These are phyloP conservation scores for Ramalina intermedia DNA, from an alignment of 495 filamentous ascomycete species.

Conservation along the genomic window DNA sequence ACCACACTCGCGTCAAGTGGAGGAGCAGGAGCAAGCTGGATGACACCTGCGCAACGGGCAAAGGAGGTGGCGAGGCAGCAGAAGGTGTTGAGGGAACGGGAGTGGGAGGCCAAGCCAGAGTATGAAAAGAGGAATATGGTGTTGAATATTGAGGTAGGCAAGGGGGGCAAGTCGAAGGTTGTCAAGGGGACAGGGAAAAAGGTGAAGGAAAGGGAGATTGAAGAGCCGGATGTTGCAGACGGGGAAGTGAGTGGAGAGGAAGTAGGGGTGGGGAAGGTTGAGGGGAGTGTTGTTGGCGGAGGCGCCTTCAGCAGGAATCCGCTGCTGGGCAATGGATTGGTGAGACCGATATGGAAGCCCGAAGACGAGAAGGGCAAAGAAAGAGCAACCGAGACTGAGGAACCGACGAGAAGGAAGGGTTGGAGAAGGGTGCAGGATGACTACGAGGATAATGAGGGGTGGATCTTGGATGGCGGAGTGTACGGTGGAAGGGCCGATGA, in stretches of 20 bases:
- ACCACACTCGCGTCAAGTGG: constrained; percentile 11
- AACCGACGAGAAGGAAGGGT: constrained; percentile 27
- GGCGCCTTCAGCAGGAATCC: constrained; percentile 76
- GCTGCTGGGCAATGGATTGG: constrained; percentile 54
- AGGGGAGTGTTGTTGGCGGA: constrained; percentile 19
- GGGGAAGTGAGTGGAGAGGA: neutral
- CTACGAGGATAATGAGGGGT: constrained; percentile 75
- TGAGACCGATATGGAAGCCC: constrained; percentile 60
- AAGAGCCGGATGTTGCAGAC: neutral
- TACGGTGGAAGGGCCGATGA: constrained; percentile 37
- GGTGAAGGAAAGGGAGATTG: neutral
- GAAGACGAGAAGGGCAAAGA: constrained; percentile 19
- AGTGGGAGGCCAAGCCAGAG: constrained; percentile 79
- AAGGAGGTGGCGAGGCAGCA: constrained; percentile 83
- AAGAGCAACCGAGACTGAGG: constrained; percentile 26
- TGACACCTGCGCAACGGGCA: constrained; percentile 73
- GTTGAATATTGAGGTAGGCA: neutral
- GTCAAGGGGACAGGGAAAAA: neutral
- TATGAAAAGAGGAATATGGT: constrained; percentile 87
- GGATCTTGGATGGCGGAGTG: constrained; percentile 75
- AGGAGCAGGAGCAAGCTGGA: constrained; percentile 37
- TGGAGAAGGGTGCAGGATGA: constrained; percentile 76
- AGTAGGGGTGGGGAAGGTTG: neutral
- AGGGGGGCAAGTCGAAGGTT: neutral
- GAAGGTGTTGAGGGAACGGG: constrained; percentile 70